Percentiles rank a stretch among this genome's conserved stretches.
Conservation (phyloP, 2,329 filamentous ascomycete species). For the Aspergillus ochraceoroseus region DNA sequence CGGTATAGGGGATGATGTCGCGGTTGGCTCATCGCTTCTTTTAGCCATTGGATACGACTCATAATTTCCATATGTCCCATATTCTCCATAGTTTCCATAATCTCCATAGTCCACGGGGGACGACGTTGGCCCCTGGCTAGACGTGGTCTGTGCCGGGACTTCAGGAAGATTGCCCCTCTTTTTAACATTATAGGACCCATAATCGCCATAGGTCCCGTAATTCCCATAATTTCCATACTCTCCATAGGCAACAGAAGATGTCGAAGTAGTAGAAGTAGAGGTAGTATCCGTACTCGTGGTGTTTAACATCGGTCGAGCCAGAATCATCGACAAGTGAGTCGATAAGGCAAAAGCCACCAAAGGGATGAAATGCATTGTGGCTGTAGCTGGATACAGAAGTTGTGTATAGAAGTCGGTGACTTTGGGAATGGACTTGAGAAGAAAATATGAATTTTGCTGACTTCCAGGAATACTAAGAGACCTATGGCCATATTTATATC, state of each 20-base stretch:
- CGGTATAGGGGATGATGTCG: background rate
- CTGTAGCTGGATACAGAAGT: background rate
- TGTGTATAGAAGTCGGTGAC: background rate
- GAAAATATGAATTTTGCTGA: no score
- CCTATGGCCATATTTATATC: background rate
- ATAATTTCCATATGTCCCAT: conserved; percentile 12
- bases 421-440: no score
- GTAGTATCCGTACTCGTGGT: conserved; percentile 1
- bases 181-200: conserved; percentile 2
- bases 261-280: background rate
- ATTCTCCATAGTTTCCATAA: conserved; percentile 20
- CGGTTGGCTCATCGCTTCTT: background rate
- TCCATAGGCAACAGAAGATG: conserved; percentile 6
- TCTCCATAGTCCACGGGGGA: no score
- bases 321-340: conserved; percentile 14
- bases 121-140: no score
- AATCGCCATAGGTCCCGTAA: conserved; percentile 17
- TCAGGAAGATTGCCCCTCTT: no score
- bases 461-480: no score
- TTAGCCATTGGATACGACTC: background rate
- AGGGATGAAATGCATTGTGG: conserved; percentile 10
- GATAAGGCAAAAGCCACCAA: conserved; percentile 12
- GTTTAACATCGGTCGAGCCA: conserved; percentile 10
- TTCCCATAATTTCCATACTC: conserved; percentile 12
- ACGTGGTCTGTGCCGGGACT: no score